Evolutionary conservation across 192 early-diverging fungal species (phyloP), one percentile per base, ranked within the genome.

Genomic region (Kappamyces sp.): DNA sequence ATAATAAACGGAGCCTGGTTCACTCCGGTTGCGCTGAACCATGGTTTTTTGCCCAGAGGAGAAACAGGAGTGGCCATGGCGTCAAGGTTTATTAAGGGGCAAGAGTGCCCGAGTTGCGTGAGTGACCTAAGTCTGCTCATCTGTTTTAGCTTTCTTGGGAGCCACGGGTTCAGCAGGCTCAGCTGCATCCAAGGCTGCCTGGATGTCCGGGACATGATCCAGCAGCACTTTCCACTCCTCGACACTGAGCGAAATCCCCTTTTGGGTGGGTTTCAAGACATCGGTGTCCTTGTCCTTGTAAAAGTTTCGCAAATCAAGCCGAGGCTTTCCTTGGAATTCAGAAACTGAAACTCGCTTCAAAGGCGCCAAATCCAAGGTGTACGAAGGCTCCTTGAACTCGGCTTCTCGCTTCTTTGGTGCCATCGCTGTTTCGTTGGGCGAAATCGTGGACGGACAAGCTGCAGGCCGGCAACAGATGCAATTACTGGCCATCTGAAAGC

Each of bases 1-100:
- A 81, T 81, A 13, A 81, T 75, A 58, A 74, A 79, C 3, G 76
- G 76, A 55, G 64, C 57, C 0, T 58, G n/a, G 2, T 65, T 49
- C 43, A 54, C 65, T 36, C 74, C 74, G n/a, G 70, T 65, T 34
- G 63, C 55, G 32, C 52, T 52, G 63, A 66, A 76, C 74, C 74
- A 59, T 7, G 57, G 57, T 12, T 43, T 33, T 37, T 42, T 15
- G 7, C 48, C 48, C 23, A 23, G 23, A 23, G 23, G 23, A 23
- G 23, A 23, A 23, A 23, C 23, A 23, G 23, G 23, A 23, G 23
- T 23, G 23, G 23, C 23, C 23, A 23, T 23, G 23, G 23, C 23
- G 23, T 23, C 23, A 23, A 23, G 23, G 23, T 23, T 23, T 23
- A 23, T 23, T 23, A 23, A 23, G 23, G 23, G 23, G 23, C 23